Evolutionary conservation across 225 moss, liverwort and hornwort genomes (phyloP).

Genomic region (Ulota crispa): DNA sequence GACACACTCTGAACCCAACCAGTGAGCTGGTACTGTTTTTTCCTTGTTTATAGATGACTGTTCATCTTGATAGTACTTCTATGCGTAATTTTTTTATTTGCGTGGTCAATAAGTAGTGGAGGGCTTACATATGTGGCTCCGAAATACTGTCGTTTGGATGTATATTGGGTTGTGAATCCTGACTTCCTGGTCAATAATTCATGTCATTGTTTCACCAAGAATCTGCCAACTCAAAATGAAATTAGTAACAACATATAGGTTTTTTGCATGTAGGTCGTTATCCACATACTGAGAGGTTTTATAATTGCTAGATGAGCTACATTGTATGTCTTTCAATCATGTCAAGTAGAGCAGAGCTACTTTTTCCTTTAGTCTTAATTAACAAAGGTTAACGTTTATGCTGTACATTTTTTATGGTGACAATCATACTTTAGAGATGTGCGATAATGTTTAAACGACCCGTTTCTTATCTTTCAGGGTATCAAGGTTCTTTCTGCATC

Average conservation of each 20-base stretch:
- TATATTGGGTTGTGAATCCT: background rate
- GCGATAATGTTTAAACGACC: background rate
- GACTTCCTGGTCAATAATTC: background rate
- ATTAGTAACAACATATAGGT: background rate
- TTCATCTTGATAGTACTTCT: background rate
- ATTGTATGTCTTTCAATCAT: background rate
- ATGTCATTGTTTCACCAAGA: background rate
- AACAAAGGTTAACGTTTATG: background rate
- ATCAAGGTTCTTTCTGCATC: conserved; percentile 83
- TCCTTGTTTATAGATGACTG: background rate
- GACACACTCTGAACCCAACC: conserved; percentile 79
- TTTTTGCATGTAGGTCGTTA: background rate
- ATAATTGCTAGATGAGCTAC: conserved; percentile 3
- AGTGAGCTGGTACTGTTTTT: conserved; percentile 72
- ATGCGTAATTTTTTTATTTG: background rate
- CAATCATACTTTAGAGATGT: background rate
- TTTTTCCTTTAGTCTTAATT: conserved; percentile 2
- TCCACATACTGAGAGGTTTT: conserved; percentile 3
- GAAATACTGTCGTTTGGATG: background rate
- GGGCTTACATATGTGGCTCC: background rate
- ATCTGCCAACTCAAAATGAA: background rate
- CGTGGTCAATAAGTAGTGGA: background rate
- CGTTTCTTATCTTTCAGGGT: conserved; percentile 40
- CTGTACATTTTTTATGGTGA: background rate
- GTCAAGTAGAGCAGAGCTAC: background rate